A percentile compares a stretch with the other conserved stretches of the same genome.
Conservation (phyloP, 352 stramenopile species). For the Phytopythium vexans region DNA sequence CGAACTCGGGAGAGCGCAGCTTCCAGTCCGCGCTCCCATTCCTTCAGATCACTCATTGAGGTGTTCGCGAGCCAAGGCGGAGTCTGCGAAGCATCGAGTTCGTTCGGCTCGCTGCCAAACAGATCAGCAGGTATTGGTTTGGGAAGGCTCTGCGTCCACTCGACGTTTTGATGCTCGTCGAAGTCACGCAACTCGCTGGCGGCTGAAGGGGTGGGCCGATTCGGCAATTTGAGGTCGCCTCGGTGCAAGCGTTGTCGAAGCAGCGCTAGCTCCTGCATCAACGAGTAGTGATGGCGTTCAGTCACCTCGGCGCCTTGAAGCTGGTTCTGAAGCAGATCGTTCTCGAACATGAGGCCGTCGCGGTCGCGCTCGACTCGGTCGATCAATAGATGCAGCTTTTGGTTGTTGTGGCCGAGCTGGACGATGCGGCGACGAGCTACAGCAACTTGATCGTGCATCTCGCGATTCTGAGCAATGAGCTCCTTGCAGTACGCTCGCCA, state of each 20-base stretch:
- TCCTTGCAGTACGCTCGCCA: conserved; percentile 78
- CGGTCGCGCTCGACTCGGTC: conserved; percentile 84
- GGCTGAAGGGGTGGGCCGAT: no score
- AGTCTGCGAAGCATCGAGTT: conserved; percentile 1
- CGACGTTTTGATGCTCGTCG: background rate
- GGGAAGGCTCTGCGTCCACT: background rate
- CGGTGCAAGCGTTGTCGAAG: conserved; percentile 41
- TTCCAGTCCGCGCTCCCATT: conserved; percentile 71
- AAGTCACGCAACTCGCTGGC: background rate
- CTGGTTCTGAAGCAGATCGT: conserved; percentile 76
- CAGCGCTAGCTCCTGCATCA: conserved; percentile 57
- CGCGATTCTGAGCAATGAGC: conserved; percentile 62
- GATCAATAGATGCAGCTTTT: conserved; percentile 79
- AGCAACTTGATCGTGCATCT: conserved; percentile 76
- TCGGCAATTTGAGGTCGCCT: conserved; percentile 14
- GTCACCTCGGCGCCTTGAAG: conserved; percentile 65
- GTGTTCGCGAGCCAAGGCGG: conserved; percentile 15
- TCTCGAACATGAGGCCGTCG: conserved; percentile 77
- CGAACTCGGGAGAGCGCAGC: conserved; percentile 51
- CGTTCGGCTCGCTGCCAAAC: background rate
- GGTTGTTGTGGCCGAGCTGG: conserved; percentile 74
- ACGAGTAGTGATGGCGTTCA: conserved; percentile 60
- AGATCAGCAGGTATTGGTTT: no score
- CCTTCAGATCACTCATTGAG: conserved; percentile 58
- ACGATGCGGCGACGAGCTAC: conserved; percentile 58